Conservation (phyloP, 345 rosid genomes). For the Camelina laxa region DNA sequence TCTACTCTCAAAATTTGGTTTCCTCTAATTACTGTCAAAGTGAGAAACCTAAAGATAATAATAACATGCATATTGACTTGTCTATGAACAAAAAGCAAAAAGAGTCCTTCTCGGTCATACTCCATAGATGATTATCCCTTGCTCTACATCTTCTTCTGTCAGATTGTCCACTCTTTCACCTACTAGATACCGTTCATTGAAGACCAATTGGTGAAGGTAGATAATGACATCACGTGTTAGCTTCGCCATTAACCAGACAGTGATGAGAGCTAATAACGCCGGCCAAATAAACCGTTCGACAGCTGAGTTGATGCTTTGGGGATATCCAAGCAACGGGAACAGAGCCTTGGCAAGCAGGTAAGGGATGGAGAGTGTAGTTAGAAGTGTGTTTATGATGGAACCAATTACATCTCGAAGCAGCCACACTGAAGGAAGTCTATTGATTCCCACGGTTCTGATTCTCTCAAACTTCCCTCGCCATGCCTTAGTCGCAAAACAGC, state of each 20-base stretch:
- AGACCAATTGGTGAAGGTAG: conserved; percentile 31
- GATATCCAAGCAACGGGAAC: conserved; percentile 33
- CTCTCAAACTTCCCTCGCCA: conserved; percentile 30
- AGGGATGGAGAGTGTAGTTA: conserved; percentile 27
- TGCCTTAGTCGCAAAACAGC: conserved; percentile 19
- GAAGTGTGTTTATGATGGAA: conserved; percentile 30
- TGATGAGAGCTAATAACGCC: conserved; percentile 10
- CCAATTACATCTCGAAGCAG: conserved; percentile 33
- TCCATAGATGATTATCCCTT: conserved; percentile 1
- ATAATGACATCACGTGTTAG: conserved; percentile 18
- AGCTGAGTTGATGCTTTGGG: conserved; percentile 17
- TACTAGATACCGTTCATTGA: conserved; percentile 36
- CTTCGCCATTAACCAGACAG: conserved; percentile 17
- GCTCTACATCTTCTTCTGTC: conserved; percentile 8
- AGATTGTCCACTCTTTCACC: conserved; percentile 34
- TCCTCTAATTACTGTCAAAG: not conserved
- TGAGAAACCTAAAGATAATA: not conserved
- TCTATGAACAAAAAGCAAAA: conserved; percentile 10
- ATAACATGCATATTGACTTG: not conserved
- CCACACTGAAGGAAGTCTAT: conserved; percentile 20
- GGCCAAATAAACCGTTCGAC: conserved; percentile 33
- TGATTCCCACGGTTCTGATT: conserved; percentile 6
- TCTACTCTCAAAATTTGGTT: conserved; percentile 3
- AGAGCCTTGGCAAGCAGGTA: conserved; percentile 21
- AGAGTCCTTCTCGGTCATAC: not conserved